Evolutionary conservation across 2,329 filamentous ascomycete species (phyloP).

Genomic region (Fusarium tupiense): DNA sequence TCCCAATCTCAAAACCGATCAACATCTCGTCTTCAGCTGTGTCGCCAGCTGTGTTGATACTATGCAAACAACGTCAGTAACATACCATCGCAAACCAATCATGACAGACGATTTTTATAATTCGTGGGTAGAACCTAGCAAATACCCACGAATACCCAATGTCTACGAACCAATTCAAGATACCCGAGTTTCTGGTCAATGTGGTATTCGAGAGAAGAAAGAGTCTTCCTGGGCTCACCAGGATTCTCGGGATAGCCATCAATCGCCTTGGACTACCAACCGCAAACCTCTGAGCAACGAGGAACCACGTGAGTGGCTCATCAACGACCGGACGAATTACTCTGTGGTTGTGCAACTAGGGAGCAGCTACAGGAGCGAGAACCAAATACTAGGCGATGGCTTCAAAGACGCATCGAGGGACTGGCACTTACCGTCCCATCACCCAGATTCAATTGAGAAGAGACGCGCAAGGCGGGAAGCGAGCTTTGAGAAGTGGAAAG

Average conservation of each 20-base stretch:
- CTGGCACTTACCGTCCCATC: neutral
- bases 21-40: neutral
- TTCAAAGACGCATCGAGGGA: neutral
- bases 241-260: neutral
- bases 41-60: neutral
- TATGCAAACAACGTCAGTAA: constrained; percentile 22
- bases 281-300: neutral
- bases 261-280: constrained; percentile 1
- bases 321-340: constrained; percentile 19
- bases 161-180: constrained; percentile 37
- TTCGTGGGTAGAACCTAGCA: constrained; percentile 30
- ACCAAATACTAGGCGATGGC: neutral
- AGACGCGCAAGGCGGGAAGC: constrained; percentile 32
- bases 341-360: constrained; percentile 16
- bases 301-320: neutral
- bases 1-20: neutral
- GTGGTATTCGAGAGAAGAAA: constrained; percentile 13
- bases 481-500: constrained; percentile 36
- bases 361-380: constrained; percentile 19
- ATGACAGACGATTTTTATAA: constrained; percentile 26
- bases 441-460: constrained; percentile 6
- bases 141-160: constrained; percentile 35
- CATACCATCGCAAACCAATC: constrained; percentile 13
- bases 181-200: constrained; percentile 1
- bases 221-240: neutral